Evolutionary conservation across 2,329 filamentous ascomycete genomes (phyloP), one percentile per base, ranked within the genome.

Genomic region (Ceratocystis albifundus): DNA sequence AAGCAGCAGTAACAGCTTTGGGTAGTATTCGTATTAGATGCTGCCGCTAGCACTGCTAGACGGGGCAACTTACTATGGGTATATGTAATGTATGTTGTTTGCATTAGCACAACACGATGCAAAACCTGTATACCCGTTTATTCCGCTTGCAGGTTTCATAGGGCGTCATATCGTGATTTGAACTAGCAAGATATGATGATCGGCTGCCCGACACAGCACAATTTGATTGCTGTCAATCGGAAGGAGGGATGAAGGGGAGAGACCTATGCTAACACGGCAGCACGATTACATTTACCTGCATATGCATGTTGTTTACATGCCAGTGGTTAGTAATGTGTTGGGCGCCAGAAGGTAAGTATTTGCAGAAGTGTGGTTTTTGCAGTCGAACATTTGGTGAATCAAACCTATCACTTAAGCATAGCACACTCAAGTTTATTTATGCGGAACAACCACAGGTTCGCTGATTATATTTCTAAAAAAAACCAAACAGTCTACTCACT

Each of bases 131-230:
- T 20, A 59, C 22, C 28, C 28, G 53, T n/a, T 30, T 20, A 25
- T 59, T 5, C 53, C 53, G 17, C 53, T n/a, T n/a, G 53, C 15
- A 30, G 22, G 53, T 59, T 59, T 59, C 53, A 59, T 59, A 32
- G 36, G 53, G 28, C 28, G 53, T 59, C 53, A 32, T 59, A n/a
- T 59, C 17, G 28, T 32, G 28, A n/a, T 28, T 59, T 17, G n/a
- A 59, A 7, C 28, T 8, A 32, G 53, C 20, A 30, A 32, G 3
- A 17, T n/a, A 17, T 30, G 7, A 17, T 20, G 53, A 59, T 59
- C 53, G 10, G 53, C 28, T 8, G 53, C 15, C 8, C 22, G 5
- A 53, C 48, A 53, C 20, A 25, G 15, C 48, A 20, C 48, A 5
- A 22, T 7, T 10, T 25, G 20, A 53, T 53, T 53, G 20, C 48